Evolutionary conservation across 345 rosid genomes (phyloP).

Genomic region (Viola odorata): DNA sequence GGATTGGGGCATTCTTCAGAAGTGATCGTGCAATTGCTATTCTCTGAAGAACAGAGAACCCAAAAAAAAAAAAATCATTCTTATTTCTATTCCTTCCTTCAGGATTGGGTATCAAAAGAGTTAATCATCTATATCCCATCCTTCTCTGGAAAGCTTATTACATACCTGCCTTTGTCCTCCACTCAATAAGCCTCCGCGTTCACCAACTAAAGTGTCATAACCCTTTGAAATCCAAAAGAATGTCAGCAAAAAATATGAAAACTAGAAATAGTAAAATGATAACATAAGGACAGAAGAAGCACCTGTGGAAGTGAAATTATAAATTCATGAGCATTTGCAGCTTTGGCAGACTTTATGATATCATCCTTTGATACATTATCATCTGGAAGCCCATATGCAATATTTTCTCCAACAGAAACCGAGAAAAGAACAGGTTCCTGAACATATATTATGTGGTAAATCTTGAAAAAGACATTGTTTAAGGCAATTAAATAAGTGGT

Average conservation of each 20-base stretch:
- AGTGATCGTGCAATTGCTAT: slow-evolving; percentile 88
- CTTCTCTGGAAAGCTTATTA: slow-evolving; percentile 1
- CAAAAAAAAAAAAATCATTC: slow-evolving; percentile 3
- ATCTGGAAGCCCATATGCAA: slow-evolving; percentile 97
- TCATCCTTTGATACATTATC: slow-evolving; percentile 78
- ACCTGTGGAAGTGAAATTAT: slow-evolving; percentile 93
- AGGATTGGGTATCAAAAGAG: slow-evolving; percentile 1
- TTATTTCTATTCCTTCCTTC: neutral
- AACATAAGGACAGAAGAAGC: slow-evolving; percentile 11
- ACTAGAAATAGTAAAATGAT: slow-evolving; percentile 10
- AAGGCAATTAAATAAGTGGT: neutral
- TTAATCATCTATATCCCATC: neutral
- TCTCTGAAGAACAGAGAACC: slow-evolving; percentile 47
- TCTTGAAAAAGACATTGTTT: slow-evolving; percentile 1
- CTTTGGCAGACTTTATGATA: slow-evolving; percentile 88
- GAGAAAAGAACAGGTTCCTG: slow-evolving; percentile 97
- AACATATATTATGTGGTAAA: slow-evolving; percentile 3
- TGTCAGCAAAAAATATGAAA: slow-evolving; percentile 10
- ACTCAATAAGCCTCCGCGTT: slow-evolving; percentile 87
- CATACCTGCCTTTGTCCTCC: slow-evolving; percentile 95
- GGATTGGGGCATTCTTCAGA: slow-evolving; percentile 75
- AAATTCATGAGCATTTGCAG: slow-evolving; percentile 95
- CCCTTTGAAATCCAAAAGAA: slow-evolving; percentile 48
- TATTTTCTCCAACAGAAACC: slow-evolving; percentile 86
- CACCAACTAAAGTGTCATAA: slow-evolving; percentile 86